Percentiles rank a stretch among this genome's conserved stretches.
Evolutionary conservation across 1,139 yeast species (phyloP).

Genomic region (Suhomyces bokatorum): DNA sequence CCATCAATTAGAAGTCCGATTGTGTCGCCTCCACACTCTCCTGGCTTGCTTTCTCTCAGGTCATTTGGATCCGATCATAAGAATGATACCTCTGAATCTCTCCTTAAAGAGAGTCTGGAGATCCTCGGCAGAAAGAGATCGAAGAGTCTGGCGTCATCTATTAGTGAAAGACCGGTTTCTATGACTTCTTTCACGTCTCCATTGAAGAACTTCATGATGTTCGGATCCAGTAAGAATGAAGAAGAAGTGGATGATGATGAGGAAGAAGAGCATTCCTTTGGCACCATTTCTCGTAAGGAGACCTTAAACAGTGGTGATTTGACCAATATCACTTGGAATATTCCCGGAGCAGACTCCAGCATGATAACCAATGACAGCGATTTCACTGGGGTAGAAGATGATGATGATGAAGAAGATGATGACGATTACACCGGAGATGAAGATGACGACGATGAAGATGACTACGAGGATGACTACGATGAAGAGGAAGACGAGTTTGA

Average conservation of each 20-base stretch:
- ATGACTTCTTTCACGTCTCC: slow-evolving; percentile 45
- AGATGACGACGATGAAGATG: slow-evolving; percentile 10
- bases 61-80: slow-evolving; percentile 12
- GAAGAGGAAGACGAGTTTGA: slow-evolving; percentile 13
- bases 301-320: slow-evolving; percentile 8
- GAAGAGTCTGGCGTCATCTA: slow-evolving; percentile 11
- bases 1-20: slow-evolving; percentile 1
- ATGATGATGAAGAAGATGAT: slow-evolving; percentile 12
- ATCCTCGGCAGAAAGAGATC: slow-evolving; percentile 4
- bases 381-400: slow-evolving; percentile 14
- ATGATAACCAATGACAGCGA: slow-evolving; percentile 14
- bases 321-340: slow-evolving; percentile 1
- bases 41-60: slow-evolving; percentile 20
- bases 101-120: slow-evolving; percentile 4
- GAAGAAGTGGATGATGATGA: slow-evolving; percentile 15
- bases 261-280: slow-evolving; percentile 8
- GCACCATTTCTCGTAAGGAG: slow-evolving; percentile 1
- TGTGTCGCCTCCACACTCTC: slow-evolving; percentile 15
- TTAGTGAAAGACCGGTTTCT: slow-evolving; percentile 30
- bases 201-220: slow-evolving; percentile 44
- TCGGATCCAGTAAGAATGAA: slow-evolving; percentile 24
- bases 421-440: slow-evolving; percentile 11
- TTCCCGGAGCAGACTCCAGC: slow-evolving; percentile 10
- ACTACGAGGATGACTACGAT: slow-evolving; percentile 11
- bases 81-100: slow-evolving; percentile 1